Evolutionary conservation across 768 basidiomycete genomes (phyloP).

Genomic region (Boletus sp.): DNA sequence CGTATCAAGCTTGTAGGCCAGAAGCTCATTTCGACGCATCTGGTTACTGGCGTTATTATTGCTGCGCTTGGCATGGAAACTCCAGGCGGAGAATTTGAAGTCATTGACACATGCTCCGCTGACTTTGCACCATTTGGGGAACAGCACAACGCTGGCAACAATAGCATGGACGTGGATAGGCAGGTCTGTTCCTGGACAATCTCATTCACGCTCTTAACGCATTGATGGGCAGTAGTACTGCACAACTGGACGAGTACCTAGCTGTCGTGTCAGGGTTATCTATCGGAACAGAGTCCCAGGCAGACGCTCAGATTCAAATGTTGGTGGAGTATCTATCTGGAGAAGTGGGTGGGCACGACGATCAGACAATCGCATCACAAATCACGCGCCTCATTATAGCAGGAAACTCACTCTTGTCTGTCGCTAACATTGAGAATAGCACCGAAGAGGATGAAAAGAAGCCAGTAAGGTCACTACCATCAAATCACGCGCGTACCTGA

Average conservation of each 20-base stretch:
- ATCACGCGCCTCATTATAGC: conserved; percentile 86
- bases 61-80: conserved; percentile 92
- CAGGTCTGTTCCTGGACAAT: conserved; percentile 11
- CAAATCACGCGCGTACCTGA: conserved; percentile 7
- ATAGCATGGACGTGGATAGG: conserved; percentile 73
- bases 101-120: conserved; percentile 82
- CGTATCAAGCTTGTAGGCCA: conserved; percentile 86
- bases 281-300: conserved; percentile 57
- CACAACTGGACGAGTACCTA: conserved; percentile 65
- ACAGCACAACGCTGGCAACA: conserved; percentile 20
- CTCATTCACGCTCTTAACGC: conserved; percentile 7
- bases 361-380: conserved; percentile 60
- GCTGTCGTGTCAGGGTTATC: conserved; percentile 84
- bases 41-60: conserved; percentile 91
- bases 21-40: conserved; percentile 49
- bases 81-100: conserved; percentile 86
- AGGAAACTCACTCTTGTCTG: conserved; percentile 78
- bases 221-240: conserved; percentile 9
- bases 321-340: conserved; percentile 87
- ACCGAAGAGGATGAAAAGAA: conserved; percentile 49
- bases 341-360: conserved; percentile 69
- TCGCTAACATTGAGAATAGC: conserved; percentile 32
- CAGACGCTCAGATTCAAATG: conserved; percentile 77
- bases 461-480: conserved; percentile 45
- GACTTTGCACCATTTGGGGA: conserved; percentile 63